Conservation (phyloP, 2,329 filamentous ascomycete species). For the Xylaria sp. region DNA sequence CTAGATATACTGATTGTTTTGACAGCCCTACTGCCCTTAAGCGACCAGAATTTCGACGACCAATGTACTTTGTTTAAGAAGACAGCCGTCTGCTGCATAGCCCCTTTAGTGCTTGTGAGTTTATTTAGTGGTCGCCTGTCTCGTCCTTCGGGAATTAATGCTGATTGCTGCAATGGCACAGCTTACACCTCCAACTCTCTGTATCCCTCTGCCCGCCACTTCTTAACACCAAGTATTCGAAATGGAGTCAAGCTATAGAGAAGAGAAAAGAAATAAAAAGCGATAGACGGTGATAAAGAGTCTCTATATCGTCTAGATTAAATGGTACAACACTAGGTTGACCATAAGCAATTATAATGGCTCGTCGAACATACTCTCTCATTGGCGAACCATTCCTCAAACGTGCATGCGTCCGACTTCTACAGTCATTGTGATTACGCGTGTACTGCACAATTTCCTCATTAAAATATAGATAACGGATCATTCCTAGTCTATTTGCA, state of each 20-base stretch:
- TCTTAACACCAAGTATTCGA: background rate
- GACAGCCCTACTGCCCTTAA: constrained; percentile 18
- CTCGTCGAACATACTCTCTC: no score
- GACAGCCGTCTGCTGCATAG: constrained; percentile 22
- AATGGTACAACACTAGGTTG: no score
- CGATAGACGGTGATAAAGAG: background rate
- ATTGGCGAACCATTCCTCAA: no score
- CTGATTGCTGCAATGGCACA: constrained; percentile 9
- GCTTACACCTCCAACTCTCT: constrained; percentile 14
- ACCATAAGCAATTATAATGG: no score
- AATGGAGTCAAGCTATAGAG: background rate
- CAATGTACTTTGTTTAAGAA: constrained; percentile 21
- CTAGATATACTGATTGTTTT: background rate
- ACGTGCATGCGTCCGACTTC: no score
- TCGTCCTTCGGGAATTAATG: background rate
- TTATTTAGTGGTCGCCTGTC: background rate
- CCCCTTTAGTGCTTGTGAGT: constrained; percentile 12
- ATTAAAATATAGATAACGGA: no score
- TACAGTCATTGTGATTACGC: no score
- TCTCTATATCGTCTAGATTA: no score
- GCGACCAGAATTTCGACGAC: constrained; percentile 18
- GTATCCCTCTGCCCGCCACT: constrained; percentile 13
- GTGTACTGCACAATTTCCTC: no score
- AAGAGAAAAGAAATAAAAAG: background rate
- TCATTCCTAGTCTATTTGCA: no score